Evolutionary conservation across 306 rosid genomes (phyloP).

Genomic region (Cucurbita argyrosperma): DNA sequence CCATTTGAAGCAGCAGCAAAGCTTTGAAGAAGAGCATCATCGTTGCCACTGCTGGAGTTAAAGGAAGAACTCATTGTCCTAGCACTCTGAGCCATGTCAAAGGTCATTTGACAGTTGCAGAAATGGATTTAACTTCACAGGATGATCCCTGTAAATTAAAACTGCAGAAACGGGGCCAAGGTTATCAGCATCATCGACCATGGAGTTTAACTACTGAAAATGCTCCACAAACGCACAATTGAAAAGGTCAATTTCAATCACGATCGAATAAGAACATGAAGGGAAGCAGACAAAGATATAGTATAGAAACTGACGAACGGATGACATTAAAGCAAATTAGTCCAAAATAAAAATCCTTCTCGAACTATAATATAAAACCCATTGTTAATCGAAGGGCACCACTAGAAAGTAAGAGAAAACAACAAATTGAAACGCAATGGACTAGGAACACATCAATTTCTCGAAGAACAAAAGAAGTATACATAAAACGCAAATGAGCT

Average conservation of each 20-base stretch:
- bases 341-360: neutral
- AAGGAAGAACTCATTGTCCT: constrained; percentile 49
- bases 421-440: neutral
- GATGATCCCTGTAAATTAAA: neutral
- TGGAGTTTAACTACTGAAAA: neutral
- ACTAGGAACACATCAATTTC: neutral
- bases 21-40: constrained; percentile 31
- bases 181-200: neutral
- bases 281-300: neutral
- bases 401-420: neutral
- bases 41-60: constrained; percentile 50
- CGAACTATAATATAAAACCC: neutral
- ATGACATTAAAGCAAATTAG: neutral
- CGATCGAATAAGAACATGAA: neutral
- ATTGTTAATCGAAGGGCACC: neutral
- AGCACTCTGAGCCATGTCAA: constrained; percentile 53
- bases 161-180: neutral
- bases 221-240: neutral
- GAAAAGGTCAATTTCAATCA: neutral
- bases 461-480: neutral
- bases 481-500: neutral
- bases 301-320: neutral
- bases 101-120: constrained; percentile 32
- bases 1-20: constrained; percentile 31
- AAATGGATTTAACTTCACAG: constrained; percentile 4